Base-by-base conservation (phyloP, 768 basidiomycete species). In the Suillus variegatus region DNA sequence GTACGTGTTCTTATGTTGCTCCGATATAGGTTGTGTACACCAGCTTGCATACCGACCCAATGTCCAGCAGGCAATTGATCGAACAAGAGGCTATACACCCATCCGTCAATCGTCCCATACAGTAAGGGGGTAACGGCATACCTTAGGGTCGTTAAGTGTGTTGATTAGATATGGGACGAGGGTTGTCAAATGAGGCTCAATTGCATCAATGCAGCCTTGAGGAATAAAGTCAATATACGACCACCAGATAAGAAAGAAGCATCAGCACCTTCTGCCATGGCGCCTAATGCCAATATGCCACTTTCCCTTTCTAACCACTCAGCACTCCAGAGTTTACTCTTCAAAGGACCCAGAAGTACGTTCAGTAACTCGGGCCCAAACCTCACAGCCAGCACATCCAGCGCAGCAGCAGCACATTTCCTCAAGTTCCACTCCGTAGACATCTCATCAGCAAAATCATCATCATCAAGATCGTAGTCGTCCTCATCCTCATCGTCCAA, bases 61-160 rank as follows among this genome's bases (percentile, higher is more conserved):
- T 0, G 97, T 98, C 97, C 97, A 99, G 76, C 97, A 99, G 18
- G 96, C 95, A 72, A 99, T 99, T 3, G 97, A 98, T 64, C 97
- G 90, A 10, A 99, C 94, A 47, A 99, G 90, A 22, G 97, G 97
- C 94, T 97, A 75, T 35, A 61, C 46, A 65, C 7, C 64, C 32
- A 60, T 65, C 43, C 38, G 62, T 68, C 9, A 58, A 36, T 61
- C 43, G 52, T 47, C 52, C 64, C 62, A 55, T 56, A 64, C 46
- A 64, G 18, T 16, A 43, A n/a, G 61, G 68, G 66, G 44, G 52
- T 61, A 8, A 25, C 58, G 14, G 70, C 80, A 65, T 72, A 93
- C 96, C 88, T 98, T 98, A 46, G 93, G 84, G 78, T 99, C 95
- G 65, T 90, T 91, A 63, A 99, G 79, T 25, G 92, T 93, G 68